Conservation (phyloP, 2,329 filamentous ascomycete genomes). For the Claviceps digitariae region DNA sequence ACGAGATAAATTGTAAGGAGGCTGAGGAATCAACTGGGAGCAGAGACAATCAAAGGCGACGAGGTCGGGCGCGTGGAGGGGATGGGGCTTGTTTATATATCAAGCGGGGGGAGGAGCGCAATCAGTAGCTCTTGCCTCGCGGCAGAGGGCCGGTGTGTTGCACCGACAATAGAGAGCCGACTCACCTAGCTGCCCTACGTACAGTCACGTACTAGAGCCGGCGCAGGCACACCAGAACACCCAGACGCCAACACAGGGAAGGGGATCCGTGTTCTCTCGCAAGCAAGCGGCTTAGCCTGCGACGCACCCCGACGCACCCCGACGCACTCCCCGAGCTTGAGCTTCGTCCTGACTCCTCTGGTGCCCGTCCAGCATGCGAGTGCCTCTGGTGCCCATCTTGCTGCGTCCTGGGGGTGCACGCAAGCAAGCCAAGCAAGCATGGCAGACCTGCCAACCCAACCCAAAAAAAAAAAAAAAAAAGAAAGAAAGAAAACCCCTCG, state of each 20-base stretch:
- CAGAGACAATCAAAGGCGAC: conserved; percentile 23
- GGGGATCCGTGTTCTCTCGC: background rate
- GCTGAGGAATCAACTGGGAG: conserved; percentile 3
- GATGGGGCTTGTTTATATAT: conserved; percentile 47
- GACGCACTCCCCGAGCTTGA: background rate
- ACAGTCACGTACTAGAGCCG: too few species aligned
- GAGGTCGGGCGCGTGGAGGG: conserved; percentile 39
- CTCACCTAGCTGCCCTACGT: too few species aligned
- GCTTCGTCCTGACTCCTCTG: too few species aligned
- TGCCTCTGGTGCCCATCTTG: background rate
- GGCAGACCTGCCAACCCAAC: background rate
- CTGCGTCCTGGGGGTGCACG: background rate
- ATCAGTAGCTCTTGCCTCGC: conserved; percentile 29
- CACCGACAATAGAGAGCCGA: background rate
- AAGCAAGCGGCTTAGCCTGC: too few species aligned
- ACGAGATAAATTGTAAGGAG: conserved; percentile 14
- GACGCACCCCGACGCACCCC: too few species aligned
- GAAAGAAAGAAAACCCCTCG: too few species aligned
- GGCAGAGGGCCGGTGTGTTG: conserved; percentile 1
- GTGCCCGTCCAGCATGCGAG: background rate
- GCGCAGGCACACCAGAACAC: background rate
- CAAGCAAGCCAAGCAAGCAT: background rate
- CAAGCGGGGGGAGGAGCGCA: conserved; percentile 40
- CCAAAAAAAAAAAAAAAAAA: background rate
- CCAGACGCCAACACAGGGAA: background rate